These are phyloP conservation scores for Ochromonas danica DNA, from an alignment of 108 stramenopile species.

Conservation along the genomic window DNA sequence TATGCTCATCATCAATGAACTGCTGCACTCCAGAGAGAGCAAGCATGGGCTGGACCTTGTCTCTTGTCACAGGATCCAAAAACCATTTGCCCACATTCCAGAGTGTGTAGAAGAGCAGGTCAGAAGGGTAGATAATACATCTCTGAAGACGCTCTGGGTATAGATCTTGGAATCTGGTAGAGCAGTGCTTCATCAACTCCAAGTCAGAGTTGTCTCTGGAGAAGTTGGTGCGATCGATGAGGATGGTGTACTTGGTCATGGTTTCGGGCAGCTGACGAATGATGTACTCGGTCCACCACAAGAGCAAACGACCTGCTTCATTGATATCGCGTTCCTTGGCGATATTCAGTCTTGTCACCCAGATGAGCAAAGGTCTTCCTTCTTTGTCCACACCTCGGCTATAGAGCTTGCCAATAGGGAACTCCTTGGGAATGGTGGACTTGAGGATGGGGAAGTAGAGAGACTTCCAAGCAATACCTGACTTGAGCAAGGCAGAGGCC, in stretches of 20 bases:
- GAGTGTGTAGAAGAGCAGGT: conserved; percentile 11
- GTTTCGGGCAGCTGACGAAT: neutral
- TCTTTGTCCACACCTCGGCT: conserved; percentile 23
- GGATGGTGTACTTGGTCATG: conserved; percentile 8
- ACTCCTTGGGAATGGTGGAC: neutral
- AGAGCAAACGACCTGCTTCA: neutral
- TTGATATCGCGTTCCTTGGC: neutral
- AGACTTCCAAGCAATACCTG: neutral
- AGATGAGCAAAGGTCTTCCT: conserved; percentile 10
- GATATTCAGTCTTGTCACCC: neutral
- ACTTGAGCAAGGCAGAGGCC: neutral
- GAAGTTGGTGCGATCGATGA: neutral
- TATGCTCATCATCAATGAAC: conserved; percentile 17
- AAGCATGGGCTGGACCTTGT: conserved; percentile 29
- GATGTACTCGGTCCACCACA: conserved; percentile 27
- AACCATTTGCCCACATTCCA: conserved; percentile 30
- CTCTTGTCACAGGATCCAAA: conserved; percentile 30
- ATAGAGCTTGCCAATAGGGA: conserved; percentile 7
- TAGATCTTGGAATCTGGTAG: conserved; percentile 3
- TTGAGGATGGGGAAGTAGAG: neutral
- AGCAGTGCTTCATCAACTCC: neutral
- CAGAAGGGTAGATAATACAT: conserved; percentile 2
- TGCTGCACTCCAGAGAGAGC: neutral
- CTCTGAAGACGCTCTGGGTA: conserved; percentile 28
- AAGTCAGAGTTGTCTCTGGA: conserved; percentile 4